phyloP scores from a whole-genome alignment of 805 yeast species.

The Scheffersomyces stipitis region DNA sequence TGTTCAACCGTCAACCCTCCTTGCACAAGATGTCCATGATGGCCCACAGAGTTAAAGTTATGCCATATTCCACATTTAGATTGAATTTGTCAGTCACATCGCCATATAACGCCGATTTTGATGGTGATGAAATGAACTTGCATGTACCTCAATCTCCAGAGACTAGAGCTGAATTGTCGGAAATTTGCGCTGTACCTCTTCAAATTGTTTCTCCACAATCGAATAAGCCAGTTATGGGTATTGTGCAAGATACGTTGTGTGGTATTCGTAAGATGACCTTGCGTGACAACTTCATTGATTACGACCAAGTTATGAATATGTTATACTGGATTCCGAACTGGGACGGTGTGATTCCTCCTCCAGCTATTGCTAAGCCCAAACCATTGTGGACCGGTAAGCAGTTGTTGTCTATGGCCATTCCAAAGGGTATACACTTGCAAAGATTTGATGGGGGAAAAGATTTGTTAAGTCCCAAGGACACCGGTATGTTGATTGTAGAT shows the following conservation, averaged over 20 bases:
- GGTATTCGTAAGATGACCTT: conserved; percentile 95
- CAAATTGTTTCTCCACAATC: conserved; percentile 99
- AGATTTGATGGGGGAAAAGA: conserved; percentile 91
- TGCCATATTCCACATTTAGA: conserved; percentile 98
- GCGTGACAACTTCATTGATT: conserved; percentile 84
- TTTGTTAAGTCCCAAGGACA: conserved; percentile 80
- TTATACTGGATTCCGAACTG: conserved; percentile 97
- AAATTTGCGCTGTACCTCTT: conserved; percentile 94
- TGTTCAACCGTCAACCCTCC: conserved; percentile 99
- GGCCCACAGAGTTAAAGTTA: conserved; percentile 97
- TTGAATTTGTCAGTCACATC: conserved; percentile 95
- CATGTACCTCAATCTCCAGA: conserved; percentile 99
- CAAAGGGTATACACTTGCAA: conserved; percentile 92
- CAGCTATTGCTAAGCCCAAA: conserved; percentile 90
- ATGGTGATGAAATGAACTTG: conserved; percentile 99
- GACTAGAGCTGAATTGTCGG: conserved; percentile 93
- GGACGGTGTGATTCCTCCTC: conserved; percentile 98
- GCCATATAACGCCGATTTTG: conserved; percentile 99
- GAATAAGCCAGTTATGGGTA: conserved; percentile 99
- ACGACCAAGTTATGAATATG: conserved; percentile 94
- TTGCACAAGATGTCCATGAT: conserved; percentile 99
- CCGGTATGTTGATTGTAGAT: conserved; percentile 92
- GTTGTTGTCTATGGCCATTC: conserved; percentile 86
- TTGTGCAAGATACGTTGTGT: conserved; percentile 97
- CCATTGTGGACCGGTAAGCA: conserved; percentile 99